Evolutionary conservation across 352 stramenopile species (phyloP), one percentile per base, ranked within the genome.

Genomic region (Pythium utonaiense): DNA sequence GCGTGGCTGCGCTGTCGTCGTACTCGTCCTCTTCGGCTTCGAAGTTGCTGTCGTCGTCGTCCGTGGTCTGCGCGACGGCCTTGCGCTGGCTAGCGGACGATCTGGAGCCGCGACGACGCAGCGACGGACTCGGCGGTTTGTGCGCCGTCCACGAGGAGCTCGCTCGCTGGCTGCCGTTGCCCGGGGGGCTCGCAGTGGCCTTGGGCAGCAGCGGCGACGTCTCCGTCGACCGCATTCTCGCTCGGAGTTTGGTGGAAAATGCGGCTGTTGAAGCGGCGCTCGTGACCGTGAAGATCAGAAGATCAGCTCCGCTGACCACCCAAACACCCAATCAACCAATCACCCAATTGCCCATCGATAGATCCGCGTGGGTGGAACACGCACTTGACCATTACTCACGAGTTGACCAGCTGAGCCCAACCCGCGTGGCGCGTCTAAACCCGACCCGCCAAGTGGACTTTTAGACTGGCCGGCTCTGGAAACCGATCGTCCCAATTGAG

Each of bases 121-220:
- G 21, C n/a, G 19, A 27, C 36, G 60, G 56, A 47, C 50, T 36
- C 50, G 24, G 51, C 24, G 41, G 25, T 24, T 33, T 28, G 41
- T 45, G 42, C 27, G 40, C 40, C 59, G 16, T 21, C 13, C 38
- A 16, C 25, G n/a, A 17, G 13, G n/a, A 25, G 42, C 16, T 27
- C 3, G n/a, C 3, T 4, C 9, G 24, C n/a, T 6, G 24, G 34
- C 34, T 42, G 21, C 21, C 22, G 38, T 27, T 27, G 19, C 7
- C 4, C 22, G 10, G 44, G 21, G 17, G 44, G 21, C 33, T 38
- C 5, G 3, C 12, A 2, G 16, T 1, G 2, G 27, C 12, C 50
- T 54, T 60, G 28, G 49, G 38, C 31, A 65, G 60, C 60, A 67
- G 53, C 52, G 60, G 60, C 34, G 60, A 62, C 10, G 25, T 27